phyloP scores from a whole-genome alignment of 2,329 filamentous ascomycete species.

The Celoporthe dispersa region DNA sequence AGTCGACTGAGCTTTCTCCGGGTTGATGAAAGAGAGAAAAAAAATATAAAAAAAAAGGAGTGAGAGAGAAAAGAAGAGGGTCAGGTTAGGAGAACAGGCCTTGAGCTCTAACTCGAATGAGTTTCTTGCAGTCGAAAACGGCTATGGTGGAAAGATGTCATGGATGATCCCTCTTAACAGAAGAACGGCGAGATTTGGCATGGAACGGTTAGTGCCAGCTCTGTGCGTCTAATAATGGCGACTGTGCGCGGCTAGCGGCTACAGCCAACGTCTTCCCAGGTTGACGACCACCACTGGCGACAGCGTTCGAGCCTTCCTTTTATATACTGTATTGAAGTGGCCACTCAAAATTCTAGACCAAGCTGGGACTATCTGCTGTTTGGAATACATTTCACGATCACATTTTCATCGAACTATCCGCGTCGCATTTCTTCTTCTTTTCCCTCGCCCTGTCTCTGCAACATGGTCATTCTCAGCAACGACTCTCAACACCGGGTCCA shows the following conservation, averaged over 20 bases:
- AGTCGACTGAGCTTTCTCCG: not conserved
- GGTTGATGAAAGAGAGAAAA: not conserved
- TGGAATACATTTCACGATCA: too few species aligned
- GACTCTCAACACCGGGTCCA: too few species aligned
- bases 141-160: not conserved
- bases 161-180: not conserved
- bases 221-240: not conserved
- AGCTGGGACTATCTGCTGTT: too few species aligned
- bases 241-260: slow-evolving; percentile 2
- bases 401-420: too few species aligned
- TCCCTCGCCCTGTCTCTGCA: too few species aligned
- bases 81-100: not conserved
- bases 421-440: too few species aligned
- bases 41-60: not conserved
- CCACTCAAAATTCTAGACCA: too few species aligned
- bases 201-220: not conserved
- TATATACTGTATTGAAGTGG: too few species aligned
- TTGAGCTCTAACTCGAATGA: not conserved
- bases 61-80: not conserved
- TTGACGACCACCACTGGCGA: not conserved
- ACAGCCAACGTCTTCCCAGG: not conserved
- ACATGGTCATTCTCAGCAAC: too few species aligned
- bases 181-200: not conserved
- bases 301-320: not conserved
- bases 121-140: not conserved